phyloP scores from a whole-genome alignment of 1,284 basidiomycete species.

The Trichosporon coremiiforme region DNA sequence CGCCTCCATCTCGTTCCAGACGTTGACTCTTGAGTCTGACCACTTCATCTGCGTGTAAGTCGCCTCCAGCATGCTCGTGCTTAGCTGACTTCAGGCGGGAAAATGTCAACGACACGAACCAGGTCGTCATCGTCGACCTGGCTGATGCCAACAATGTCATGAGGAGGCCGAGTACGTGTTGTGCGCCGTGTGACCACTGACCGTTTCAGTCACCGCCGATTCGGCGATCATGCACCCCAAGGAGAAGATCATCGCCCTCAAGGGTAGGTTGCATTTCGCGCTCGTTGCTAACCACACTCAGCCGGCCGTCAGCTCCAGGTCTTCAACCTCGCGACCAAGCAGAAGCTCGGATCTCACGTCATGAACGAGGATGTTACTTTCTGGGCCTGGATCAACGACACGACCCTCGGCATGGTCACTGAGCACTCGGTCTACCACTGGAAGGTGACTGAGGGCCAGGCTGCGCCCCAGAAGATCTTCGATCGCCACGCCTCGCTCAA shows the following conservation, averaged over 20 bases:
- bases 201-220: conserved; percentile 74
- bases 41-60: conserved; percentile 80
- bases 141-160: conserved; percentile 94
- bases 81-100: conserved; percentile 40
- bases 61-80: background rate
- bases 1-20: conserved; percentile 96
- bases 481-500: conserved; percentile 94
- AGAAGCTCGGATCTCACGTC: conserved; percentile 94
- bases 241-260: conserved; percentile 95
- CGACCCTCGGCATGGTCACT: conserved; percentile 92
- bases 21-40: conserved; percentile 93
- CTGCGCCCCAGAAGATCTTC: conserved; percentile 66
- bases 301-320: conserved; percentile 94
- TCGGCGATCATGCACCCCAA: conserved; percentile 98
- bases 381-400: conserved; percentile 97
- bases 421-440: conserved; percentile 94
- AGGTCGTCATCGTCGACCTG: conserved; percentile 97
- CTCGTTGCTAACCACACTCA: conserved; percentile 49
- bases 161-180: conserved; percentile 72
- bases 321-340: conserved; percentile 97
- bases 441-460: conserved; percentile 62
- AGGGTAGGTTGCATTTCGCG: conserved; percentile 63
- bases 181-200: background rate
- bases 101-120: conserved; percentile 70
- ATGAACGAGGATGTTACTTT: conserved; percentile 95